Conservation (phyloP, 139 green algal genomes). For the Micromonas commoda region DNA sequence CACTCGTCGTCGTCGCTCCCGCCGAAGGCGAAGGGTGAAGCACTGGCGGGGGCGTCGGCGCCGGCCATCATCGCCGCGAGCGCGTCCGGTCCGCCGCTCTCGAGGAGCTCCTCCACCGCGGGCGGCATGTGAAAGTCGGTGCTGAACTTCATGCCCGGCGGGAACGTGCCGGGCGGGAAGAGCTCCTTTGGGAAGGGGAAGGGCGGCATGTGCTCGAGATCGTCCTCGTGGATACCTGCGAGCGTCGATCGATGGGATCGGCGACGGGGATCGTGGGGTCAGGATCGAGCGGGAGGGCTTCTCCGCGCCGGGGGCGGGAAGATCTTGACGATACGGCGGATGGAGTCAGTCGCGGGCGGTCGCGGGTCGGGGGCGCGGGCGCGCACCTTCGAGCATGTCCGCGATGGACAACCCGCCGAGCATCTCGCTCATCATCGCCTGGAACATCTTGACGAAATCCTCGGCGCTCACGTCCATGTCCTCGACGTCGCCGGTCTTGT, state of each 20-base stretch:
- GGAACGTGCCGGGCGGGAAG: slow-evolving; percentile 50
- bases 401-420: slow-evolving; percentile 29
- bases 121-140: slow-evolving; percentile 10
- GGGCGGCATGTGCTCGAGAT: slow-evolving; percentile 44
- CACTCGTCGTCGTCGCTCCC: no score
- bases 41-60: background rate
- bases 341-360: no score
- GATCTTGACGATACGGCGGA: no score
- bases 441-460: slow-evolving; percentile 39
- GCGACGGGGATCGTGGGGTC: no score
- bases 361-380: no score
- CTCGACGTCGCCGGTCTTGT: slow-evolving; percentile 34
- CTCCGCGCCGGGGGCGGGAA: no score
- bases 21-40: no score
- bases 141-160: slow-evolving; percentile 42
- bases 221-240: slow-evolving; percentile 37
- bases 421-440: slow-evolving; percentile 36
- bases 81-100: background rate
- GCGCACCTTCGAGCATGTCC: slow-evolving; percentile 39
- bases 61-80: background rate
- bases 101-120: slow-evolving; percentile 22
- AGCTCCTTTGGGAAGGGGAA: slow-evolving; percentile 57
- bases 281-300: no score
- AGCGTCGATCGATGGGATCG: no score
- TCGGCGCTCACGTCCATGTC: slow-evolving; percentile 37